Evolutionary conservation across 2,329 filamentous ascomycete species (phyloP).

Genomic region (Coleophoma cylindrospora): DNA sequence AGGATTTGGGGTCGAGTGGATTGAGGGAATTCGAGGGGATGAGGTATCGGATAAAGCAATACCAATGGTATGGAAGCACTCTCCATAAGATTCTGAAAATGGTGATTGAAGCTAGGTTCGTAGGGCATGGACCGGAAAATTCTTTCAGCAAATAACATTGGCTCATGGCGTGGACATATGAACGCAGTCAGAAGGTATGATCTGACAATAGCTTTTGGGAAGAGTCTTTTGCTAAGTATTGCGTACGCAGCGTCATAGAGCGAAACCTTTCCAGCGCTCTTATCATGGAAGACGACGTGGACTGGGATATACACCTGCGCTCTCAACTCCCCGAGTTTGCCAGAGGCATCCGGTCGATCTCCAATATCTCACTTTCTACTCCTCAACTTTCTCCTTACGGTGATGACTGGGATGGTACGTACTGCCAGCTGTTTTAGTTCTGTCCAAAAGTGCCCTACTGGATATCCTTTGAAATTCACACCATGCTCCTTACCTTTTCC

Average conservation of each 20-base stretch:
- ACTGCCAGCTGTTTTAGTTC: too few relatives aligned
- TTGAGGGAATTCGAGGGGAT: constrained; percentile 35
- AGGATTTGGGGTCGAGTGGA: constrained; percentile 36
- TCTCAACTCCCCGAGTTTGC: constrained; percentile 26
- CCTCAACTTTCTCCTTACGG: constrained; percentile 22
- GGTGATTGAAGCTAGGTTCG: background rate
- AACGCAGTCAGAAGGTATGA: constrained; percentile 26
- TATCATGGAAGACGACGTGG: constrained; percentile 39
- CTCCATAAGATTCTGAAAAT: background rate
- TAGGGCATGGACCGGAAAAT: constrained; percentile 6
- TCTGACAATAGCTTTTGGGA: background rate
- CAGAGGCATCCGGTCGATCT: constrained; percentile 5
- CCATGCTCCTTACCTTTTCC: too few relatives aligned
- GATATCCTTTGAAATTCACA: too few relatives aligned
- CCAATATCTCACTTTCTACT: constrained; percentile 2
- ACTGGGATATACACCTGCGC: constrained; percentile 36
- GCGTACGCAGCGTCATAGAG: constrained; percentile 24
- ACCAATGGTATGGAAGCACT: constrained; percentile 21
- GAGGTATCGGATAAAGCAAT: constrained; percentile 34
- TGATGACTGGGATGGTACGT: constrained; percentile 28
- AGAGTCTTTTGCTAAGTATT: background rate
- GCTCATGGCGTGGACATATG: constrained; percentile 35
- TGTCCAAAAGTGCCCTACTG: too few relatives aligned
- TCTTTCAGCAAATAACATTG: constrained; percentile 28
- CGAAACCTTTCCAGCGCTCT: constrained; percentile 30